A percentile compares a stretch with the other conserved stretches of the same genome.
phyloP scores from a whole-genome alignment of 169 alveolate genomes.

The Plasmodium ovale region DNA sequence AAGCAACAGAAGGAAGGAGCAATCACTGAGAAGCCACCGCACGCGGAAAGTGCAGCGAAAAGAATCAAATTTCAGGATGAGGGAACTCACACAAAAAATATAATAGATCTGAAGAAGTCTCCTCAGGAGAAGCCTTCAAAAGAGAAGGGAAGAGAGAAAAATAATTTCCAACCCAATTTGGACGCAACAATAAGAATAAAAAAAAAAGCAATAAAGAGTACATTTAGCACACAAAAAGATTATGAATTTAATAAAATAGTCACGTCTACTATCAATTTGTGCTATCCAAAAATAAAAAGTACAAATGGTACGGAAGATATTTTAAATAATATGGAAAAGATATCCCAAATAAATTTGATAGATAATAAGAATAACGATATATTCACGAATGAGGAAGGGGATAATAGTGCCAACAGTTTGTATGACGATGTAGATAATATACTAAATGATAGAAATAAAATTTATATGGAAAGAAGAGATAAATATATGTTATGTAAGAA shows the following conservation, averaged over 20 bases:
- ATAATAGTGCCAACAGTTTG: conserved; percentile 21
- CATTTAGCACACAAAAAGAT: conserved; percentile 1
- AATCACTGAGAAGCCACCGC: not conserved
- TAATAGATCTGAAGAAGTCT: not conserved
- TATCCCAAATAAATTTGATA: conserved; percentile 41
- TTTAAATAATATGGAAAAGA: conserved; percentile 46
- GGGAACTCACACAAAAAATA: not conserved
- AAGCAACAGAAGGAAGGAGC: not conserved
- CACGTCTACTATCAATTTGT: conserved; percentile 45
- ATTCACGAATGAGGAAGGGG: not conserved
- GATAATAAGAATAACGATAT: conserved; percentile 11
- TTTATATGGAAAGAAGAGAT: conserved; percentile 31
- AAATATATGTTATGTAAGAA: not conserved
- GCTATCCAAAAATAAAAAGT: conserved; percentile 56
- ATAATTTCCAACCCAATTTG: not conserved
- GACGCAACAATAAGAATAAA: not conserved
- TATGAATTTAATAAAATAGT: conserved; percentile 47
- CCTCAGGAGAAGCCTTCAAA: not conserved
- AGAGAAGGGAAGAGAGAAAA: not conserved
- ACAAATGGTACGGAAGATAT: conserved; percentile 44
- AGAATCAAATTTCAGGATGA: conserved; percentile 29
- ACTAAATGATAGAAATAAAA: conserved; percentile 56
- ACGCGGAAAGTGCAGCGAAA: conserved; percentile 1
- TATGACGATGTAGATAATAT: conserved; percentile 68
- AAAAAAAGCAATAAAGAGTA: not conserved